These are phyloP conservation scores for Mycena kentingensis DNA, from an alignment of 768 basidiomycete genomes.

Conservation along the genomic window DNA sequence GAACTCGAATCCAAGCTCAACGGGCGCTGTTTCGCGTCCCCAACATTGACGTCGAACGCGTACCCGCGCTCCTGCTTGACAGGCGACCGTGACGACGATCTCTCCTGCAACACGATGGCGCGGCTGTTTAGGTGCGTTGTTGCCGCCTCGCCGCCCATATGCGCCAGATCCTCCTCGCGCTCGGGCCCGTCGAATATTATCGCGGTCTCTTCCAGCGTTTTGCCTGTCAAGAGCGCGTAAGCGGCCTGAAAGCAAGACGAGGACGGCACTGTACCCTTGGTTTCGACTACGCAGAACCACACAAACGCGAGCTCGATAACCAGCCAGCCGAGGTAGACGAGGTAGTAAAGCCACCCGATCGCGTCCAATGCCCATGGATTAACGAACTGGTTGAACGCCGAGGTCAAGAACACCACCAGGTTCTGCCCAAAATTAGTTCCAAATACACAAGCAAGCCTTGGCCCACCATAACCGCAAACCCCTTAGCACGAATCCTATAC, in stretches of 20 bases:
- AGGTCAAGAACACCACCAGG: constrained; percentile 59
- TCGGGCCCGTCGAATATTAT: constrained; percentile 69
- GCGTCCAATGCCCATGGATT: constrained; percentile 72
- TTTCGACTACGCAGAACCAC: constrained; percentile 57
- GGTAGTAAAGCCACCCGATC: constrained; percentile 61
- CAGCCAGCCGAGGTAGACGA: constrained; percentile 68
- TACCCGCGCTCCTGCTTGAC: neutral
- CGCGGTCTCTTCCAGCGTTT: constrained; percentile 74
- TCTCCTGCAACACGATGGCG: constrained; percentile 19
- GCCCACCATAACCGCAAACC: constrained; percentile 72
- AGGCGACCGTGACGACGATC: neutral
- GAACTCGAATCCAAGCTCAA: neutral
- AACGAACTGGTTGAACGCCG: constrained; percentile 79
- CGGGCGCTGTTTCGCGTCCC: neutral
- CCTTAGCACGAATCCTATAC: constrained; percentile 77
- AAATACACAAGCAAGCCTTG: neutral
- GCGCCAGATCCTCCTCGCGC: constrained; percentile 43
- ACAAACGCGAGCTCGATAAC: constrained; percentile 62
- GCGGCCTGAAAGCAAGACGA: constrained; percentile 4
- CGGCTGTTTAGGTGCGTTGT: constrained; percentile 29
- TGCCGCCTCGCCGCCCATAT: constrained; percentile 53
- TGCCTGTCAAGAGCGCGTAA: constrained; percentile 38
- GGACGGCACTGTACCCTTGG: constrained; percentile 46
- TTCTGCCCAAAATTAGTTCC: constrained; percentile 42
- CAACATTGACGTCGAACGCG: constrained; percentile 32